Evolutionary conservation across 768 basidiomycete genomes (phyloP).

Genomic region (Boletus vinaceobasis): DNA sequence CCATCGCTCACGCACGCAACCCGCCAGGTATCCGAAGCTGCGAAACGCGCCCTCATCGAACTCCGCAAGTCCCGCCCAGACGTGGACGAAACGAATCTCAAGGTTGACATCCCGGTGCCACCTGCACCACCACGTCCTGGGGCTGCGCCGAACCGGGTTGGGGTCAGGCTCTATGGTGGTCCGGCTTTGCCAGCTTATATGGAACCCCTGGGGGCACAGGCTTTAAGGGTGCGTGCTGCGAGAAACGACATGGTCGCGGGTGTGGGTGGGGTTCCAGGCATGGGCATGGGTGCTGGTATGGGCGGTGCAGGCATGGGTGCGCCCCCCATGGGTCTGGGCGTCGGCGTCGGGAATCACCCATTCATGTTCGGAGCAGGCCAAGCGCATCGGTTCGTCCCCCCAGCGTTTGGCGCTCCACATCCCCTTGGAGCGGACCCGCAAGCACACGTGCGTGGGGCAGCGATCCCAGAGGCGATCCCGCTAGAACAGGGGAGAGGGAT

Average conservation of each 20-base stretch:
- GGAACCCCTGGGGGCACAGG: background rate
- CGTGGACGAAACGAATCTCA: slow-evolving; percentile 53
- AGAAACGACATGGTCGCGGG: background rate
- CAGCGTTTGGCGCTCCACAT: background rate
- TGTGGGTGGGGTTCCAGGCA: background rate
- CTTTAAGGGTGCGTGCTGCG: background rate
- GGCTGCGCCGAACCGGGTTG: background rate
- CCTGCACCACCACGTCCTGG: background rate
- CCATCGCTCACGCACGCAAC: background rate
- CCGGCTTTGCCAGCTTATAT: background rate
- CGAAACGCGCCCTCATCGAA: slow-evolving; percentile 61
- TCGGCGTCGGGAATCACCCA: background rate
- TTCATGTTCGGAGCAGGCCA: slow-evolving; percentile 20
- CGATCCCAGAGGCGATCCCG: background rate
- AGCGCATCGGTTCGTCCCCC: slow-evolving; percentile 8
- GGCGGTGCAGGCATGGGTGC: slow-evolving; percentile 6
- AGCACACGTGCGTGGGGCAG: background rate
- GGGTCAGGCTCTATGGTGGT: background rate
- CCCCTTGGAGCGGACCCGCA: background rate
- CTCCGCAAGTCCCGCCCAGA: slow-evolving; percentile 62
- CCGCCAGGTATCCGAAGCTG: slow-evolving; percentile 62
- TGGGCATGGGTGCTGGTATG: background rate
- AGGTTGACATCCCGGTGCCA: slow-evolving; percentile 56
- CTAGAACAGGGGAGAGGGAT: background rate
- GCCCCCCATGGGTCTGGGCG: background rate